A percentile compares a stretch with the other conserved stretches of the same genome.
Evolutionary conservation across 2,329 filamentous ascomycete species (phyloP).

Genomic region (Penicillium sp.): DNA sequence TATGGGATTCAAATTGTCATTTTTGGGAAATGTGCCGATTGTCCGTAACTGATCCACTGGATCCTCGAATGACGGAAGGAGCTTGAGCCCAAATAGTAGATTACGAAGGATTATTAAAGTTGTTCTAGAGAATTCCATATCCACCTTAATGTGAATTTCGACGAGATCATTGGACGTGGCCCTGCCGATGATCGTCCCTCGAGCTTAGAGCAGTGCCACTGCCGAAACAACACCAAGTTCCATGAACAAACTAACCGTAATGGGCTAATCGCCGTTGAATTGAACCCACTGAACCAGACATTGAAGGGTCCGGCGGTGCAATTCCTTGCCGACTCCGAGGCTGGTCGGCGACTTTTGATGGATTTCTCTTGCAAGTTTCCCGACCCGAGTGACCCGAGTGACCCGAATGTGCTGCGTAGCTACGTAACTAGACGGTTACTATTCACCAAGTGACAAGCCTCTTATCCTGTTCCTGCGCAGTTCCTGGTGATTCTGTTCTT

Average conservation of each 20-base stretch:
- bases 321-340: neutral
- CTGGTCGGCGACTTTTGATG: neutral
- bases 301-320: neutral
- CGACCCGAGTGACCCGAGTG: too few species aligned
- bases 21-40: neutral
- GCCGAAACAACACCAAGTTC: neutral
- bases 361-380: too few species aligned
- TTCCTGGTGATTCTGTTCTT: too few species aligned
- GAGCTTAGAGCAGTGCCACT: neutral
- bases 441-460: too few species aligned
- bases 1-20: slow-evolving; percentile 13
- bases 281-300: neutral
- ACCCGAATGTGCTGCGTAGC: too few species aligned
- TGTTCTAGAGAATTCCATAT: slow-evolving; percentile 8
- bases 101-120: neutral
- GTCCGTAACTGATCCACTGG: neutral
- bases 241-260: neutral
- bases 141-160: neutral
- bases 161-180: neutral
- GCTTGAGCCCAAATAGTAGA: neutral
- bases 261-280: neutral
- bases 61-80: neutral
- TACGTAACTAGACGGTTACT: too few species aligned
- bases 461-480: too few species aligned
- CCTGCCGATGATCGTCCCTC: neutral